Conservation (phyloP, 352 stramenopile genomes). For the Phytophthora uliginosa region DNA sequence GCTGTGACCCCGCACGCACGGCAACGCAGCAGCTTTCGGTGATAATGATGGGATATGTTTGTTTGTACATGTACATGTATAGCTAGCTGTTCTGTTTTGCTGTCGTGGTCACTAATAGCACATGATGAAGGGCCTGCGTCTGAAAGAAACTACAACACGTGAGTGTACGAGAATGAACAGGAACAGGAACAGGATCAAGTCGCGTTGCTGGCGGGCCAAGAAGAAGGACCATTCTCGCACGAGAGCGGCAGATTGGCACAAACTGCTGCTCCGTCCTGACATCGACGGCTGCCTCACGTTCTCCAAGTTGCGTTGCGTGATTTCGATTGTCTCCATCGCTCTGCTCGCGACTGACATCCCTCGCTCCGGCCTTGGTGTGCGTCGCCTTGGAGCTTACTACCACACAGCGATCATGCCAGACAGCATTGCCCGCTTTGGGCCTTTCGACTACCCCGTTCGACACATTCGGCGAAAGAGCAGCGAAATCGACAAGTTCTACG, state of each 20-base stretch:
- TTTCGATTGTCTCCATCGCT: conserved; percentile 47
- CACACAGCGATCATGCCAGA: conserved; percentile 20
- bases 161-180: background rate
- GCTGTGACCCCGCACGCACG: conserved; percentile 16
- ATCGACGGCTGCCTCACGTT: conserved; percentile 38
- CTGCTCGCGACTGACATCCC: conserved; percentile 61
- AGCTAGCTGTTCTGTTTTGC: background rate
- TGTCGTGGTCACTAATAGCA: background rate
- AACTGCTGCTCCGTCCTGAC: conserved; percentile 31
- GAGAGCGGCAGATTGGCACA: conserved; percentile 12
- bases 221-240: background rate
- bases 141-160: background rate
- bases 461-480: conserved; percentile 36
- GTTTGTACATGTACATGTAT: background rate
- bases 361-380: conserved; percentile 51
- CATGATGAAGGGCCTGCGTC: background rate
- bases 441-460: conserved; percentile 51
- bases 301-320: conserved; percentile 39
- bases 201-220: no score
- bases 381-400: conserved; percentile 34
- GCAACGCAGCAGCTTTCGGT: no score
- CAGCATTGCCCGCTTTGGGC: conserved; percentile 44
- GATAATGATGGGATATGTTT: background rate
- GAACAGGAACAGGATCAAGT: background rate
- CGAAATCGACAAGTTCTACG: conserved; percentile 14